These are phyloP conservation scores for Candida easanensis DNA, from an alignment of 805 yeast genomes.

Conservation along the genomic window DNA sequence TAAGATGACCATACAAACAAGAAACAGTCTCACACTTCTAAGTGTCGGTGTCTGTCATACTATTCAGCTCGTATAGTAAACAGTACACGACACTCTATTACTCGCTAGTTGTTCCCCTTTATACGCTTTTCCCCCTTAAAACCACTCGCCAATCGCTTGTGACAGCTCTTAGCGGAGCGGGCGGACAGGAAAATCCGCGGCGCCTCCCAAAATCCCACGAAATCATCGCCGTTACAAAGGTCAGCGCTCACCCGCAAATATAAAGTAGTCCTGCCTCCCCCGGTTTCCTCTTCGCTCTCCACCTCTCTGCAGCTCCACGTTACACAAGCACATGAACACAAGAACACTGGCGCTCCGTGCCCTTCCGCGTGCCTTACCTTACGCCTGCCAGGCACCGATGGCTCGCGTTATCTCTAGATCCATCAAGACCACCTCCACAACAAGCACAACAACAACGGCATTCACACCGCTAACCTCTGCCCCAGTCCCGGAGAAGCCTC, in stretches of 20 bases:
- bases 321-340: not conserved
- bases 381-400: not conserved
- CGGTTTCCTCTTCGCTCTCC: not conserved
- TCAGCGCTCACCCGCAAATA: not conserved
- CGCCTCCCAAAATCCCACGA: not conserved
- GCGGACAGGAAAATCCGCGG: not conserved
- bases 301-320: not conserved
- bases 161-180: not conserved
- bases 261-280: not conserved
- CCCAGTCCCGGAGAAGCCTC: not conserved
- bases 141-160: too few relatives aligned
- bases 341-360: not conserved
- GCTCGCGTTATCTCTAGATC: conserved; percentile 10
- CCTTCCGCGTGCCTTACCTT: not conserved
- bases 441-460: conserved; percentile 8
- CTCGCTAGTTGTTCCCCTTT: not conserved
- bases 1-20: too few relatives aligned
- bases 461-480: not conserved
- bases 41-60: not conserved
- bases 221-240: not conserved
- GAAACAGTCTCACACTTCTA: too few relatives aligned
- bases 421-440: conserved; percentile 20
- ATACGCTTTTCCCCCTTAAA: too few relatives aligned
- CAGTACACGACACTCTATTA: not conserved
- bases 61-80: too few relatives aligned